Percentiles rank a stretch among this genome's conserved stretches.
These are phyloP conservation scores for Talaromyces sp. DNA, from an alignment of 2,329 filamentous ascomycete genomes.

Conservation along the genomic window DNA sequence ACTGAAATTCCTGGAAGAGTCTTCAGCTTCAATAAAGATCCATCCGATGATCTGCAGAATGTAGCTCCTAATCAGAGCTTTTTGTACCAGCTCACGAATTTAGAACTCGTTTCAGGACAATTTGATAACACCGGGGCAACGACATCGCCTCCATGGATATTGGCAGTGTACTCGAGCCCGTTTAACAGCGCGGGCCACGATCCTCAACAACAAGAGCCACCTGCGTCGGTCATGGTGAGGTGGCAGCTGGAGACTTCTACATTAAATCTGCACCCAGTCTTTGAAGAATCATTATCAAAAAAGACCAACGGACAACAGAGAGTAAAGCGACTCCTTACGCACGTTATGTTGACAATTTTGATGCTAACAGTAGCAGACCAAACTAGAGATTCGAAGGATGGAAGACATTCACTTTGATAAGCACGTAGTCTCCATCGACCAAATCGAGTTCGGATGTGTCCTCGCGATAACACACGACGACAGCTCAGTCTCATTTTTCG, in stretches of 20 bases:
- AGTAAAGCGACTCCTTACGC: conserved; percentile 24
- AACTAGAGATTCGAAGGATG: conserved; percentile 58
- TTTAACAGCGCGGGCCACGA: conserved; percentile 50
- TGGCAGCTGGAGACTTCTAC: conserved; percentile 72
- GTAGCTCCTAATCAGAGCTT: conserved; percentile 28
- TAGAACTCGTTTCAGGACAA: conserved; percentile 69
- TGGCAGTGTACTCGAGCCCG: conserved; percentile 68
- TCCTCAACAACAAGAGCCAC: conserved; percentile 57
- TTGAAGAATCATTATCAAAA: conserved; percentile 69
- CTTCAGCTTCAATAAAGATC: conserved; percentile 26
- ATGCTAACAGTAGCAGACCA: conserved; percentile 33
- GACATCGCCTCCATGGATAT: conserved; percentile 59
- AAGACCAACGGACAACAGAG: conserved; percentile 52
- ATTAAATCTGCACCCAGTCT: conserved; percentile 68
- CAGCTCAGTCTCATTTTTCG: conserved; percentile 75
- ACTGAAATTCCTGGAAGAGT: conserved; percentile 35
- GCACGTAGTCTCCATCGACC: conserved; percentile 64
- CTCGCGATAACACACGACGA: conserved; percentile 74
- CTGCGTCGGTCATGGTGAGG: conserved; percentile 71
- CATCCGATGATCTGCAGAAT: conserved; percentile 26
- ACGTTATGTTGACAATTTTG: no score
- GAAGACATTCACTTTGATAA: conserved; percentile 68
- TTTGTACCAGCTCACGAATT: conserved; percentile 64
- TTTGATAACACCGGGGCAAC: conserved; percentile 57
- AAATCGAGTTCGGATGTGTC: conserved; percentile 67